Evolutionary conservation across 1,139 yeast species (phyloP).

Genomic region (Diutina rugosa): DNA sequence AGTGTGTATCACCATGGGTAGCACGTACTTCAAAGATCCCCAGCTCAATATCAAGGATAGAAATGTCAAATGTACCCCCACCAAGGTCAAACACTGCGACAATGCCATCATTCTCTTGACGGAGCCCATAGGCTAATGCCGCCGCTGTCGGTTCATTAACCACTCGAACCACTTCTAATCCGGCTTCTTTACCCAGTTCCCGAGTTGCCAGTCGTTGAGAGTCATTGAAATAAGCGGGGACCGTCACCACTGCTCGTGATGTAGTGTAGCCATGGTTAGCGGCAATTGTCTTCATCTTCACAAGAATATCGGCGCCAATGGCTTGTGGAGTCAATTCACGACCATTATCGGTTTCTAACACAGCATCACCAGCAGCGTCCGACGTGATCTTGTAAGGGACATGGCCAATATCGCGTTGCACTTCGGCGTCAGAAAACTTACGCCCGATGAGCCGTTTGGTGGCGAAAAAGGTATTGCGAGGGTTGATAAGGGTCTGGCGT

Average conservation of each 20-base stretch:
- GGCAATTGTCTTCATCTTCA: slow-evolving; percentile 46
- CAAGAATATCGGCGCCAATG: slow-evolving; percentile 37
- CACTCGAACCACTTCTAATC: slow-evolving; percentile 55
- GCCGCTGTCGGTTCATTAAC: slow-evolving; percentile 79
- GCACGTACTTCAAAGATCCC: slow-evolving; percentile 75
- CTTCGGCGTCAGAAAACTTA: slow-evolving; percentile 48
- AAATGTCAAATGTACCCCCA: slow-evolving; percentile 77
- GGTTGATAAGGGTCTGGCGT: slow-evolving; percentile 53
- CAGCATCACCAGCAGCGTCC: slow-evolving; percentile 50
- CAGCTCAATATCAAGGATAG: slow-evolving; percentile 65
- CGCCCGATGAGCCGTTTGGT: slow-evolving; percentile 67
- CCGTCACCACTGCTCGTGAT: slow-evolving; percentile 61
- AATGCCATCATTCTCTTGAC: slow-evolving; percentile 41
- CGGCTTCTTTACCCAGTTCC: slow-evolving; percentile 54
- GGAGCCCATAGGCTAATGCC: slow-evolving; percentile 66
- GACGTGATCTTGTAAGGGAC: slow-evolving; percentile 45
- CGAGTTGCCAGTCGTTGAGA: slow-evolving; percentile 72
- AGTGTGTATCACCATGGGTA: slow-evolving; percentile 76
- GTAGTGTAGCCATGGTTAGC: slow-evolving; percentile 30
- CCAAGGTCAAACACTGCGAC: slow-evolving; percentile 75
- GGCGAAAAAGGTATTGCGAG: slow-evolving; percentile 60
- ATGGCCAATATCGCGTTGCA: slow-evolving; percentile 42
- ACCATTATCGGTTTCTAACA: slow-evolving; percentile 31
- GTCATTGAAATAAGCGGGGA: slow-evolving; percentile 73
- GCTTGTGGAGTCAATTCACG: slow-evolving; percentile 39